phyloP scores from a whole-genome alignment of 192 early-diverging fungal species.

The Entomortierella lignicola region DNA sequence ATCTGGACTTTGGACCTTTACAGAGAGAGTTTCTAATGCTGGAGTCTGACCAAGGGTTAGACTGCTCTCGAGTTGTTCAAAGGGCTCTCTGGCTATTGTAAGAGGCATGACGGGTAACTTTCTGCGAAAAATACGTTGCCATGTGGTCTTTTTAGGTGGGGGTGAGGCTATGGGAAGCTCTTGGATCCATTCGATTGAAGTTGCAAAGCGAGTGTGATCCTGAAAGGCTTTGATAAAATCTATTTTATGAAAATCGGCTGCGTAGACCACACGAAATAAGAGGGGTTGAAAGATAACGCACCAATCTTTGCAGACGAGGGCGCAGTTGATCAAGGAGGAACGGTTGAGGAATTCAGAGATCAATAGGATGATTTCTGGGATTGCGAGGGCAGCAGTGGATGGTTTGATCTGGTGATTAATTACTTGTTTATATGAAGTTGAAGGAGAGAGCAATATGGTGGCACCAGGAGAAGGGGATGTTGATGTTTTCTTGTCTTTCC shows the following conservation, averaged over 20 bases:
- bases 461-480: neutral
- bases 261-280: constrained; percentile 20
- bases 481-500: constrained; percentile 8
- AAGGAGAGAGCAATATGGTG: neutral
- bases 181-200: constrained; percentile 48
- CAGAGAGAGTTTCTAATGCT: constrained; percentile 17
- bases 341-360: constrained; percentile 30
- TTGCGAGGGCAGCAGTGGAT: constrained; percentile 5
- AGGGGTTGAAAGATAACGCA: constrained; percentile 34
- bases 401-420: neutral
- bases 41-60: constrained; percentile 14
- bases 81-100: constrained; percentile 1
- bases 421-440: neutral
- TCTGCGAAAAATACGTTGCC: constrained; percentile 30
- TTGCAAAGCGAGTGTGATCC: constrained; percentile 22
- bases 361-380: constrained; percentile 34
- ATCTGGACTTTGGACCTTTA: constrained; percentile 33
- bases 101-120: neutral
- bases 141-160: constrained; percentile 22
- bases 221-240: constrained; percentile 24
- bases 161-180: neutral
- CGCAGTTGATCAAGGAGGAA: constrained; percentile 17
- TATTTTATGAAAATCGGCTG: constrained; percentile 30
- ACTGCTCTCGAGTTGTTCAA: constrained; percentile 24
- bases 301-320: constrained; percentile 37